These are phyloP conservation scores for Staphylotrichum longicolle DNA, from an alignment of 495 filamentous ascomycete species.

Conservation along the genomic window DNA sequence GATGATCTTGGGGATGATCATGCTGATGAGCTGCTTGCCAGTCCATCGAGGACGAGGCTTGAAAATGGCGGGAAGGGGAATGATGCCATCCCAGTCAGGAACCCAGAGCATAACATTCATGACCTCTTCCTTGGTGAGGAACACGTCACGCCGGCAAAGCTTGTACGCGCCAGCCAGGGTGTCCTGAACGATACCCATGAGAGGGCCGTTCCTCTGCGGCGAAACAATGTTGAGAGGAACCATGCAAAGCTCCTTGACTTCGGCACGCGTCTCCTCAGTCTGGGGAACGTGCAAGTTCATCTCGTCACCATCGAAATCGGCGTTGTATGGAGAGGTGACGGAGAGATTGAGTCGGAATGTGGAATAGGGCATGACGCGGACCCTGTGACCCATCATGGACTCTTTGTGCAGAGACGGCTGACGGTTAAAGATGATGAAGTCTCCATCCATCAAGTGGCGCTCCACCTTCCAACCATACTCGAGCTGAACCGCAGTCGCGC, in stretches of 20 bases:
- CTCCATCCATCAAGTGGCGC: constrained; percentile 89
- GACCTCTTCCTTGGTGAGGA: constrained; percentile 82
- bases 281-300: constrained; percentile 99
- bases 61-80: constrained; percentile 85
- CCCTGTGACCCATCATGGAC: constrained; percentile 99
- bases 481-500: constrained; percentile 74
- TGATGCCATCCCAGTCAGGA: constrained; percentile 92
- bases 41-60: constrained; percentile 94
- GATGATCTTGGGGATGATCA: constrained; percentile 83
- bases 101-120: constrained; percentile 98
- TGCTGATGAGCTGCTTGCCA: constrained; percentile 95
- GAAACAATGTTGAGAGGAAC: constrained; percentile 97
- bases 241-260: constrained; percentile 90
- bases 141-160: constrained; percentile 87
- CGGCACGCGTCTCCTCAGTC: constrained; percentile 92
- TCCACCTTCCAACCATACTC: constrained; percentile 99
- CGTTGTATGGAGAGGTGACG: constrained; percentile 97
- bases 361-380: constrained; percentile 97
- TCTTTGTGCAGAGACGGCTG: constrained; percentile 99
- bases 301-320: constrained; percentile 98
- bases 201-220: constrained; percentile 90
- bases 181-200: constrained; percentile 99
- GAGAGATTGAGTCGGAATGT: constrained; percentile 97
- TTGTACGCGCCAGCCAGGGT: constrained; percentile 96
- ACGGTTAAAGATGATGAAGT: constrained; percentile 99